Evolutionary conservation across 164 flowering plant genomes (phyloP).

Genomic region (Annona squamosa): DNA sequence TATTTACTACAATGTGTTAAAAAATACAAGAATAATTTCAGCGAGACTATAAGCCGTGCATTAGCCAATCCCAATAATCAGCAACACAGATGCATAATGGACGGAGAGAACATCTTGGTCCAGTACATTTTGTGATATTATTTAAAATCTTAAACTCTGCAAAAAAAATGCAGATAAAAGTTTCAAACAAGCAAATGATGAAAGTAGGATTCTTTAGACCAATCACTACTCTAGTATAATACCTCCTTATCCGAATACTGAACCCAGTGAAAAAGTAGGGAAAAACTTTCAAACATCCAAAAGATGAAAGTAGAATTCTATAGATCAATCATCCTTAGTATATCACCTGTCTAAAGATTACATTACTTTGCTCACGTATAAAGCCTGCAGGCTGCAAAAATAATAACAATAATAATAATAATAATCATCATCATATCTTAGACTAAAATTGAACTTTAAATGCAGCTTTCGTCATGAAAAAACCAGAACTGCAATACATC

Average conservation of each 20-base stretch:
- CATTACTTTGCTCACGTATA: slow-evolving; percentile 84
- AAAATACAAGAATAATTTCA: too few relatives aligned
- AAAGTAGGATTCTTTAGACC: not conserved
- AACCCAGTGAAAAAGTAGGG: too few relatives aligned
- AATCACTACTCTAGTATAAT: not conserved
- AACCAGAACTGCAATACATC: not conserved
- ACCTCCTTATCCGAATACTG: slow-evolving; percentile 31
- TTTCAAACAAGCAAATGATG: not conserved
- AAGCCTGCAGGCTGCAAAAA: slow-evolving; percentile 82
- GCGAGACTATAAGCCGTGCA: too few relatives aligned
- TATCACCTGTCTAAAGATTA: slow-evolving; percentile 75
- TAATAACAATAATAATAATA: slow-evolving; percentile 6
- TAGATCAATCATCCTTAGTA: not conserved
- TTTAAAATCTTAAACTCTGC: not conserved
- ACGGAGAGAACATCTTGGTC: not conserved
- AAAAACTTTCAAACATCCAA: not conserved
- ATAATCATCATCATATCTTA: not conserved
- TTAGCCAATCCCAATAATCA: too few relatives aligned
- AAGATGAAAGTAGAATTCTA: not conserved
- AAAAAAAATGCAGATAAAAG: too few relatives aligned
- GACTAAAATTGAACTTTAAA: not conserved
- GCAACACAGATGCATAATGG: too few relatives aligned
- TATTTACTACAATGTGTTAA: too few relatives aligned
- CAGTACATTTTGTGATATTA: not conserved
- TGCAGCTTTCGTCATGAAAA: not conserved